These are phyloP conservation scores for Ogataea hybrid DNA, from an alignment of 1,139 yeast genomes.

Conservation along the genomic window DNA sequence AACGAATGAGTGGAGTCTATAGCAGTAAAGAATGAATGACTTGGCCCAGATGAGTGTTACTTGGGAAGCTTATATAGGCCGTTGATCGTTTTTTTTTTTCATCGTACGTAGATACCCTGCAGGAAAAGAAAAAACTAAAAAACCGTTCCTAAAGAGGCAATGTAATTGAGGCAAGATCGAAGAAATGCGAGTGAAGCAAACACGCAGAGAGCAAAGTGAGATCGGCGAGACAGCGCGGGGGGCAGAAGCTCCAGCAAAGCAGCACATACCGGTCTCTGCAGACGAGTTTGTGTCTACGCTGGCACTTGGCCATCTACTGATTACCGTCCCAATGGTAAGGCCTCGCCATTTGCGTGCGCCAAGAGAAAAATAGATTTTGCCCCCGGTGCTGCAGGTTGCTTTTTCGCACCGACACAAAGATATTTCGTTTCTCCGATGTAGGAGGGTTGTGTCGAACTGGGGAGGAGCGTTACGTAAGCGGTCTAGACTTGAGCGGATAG, in stretches of 20 bases:
- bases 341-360: no score
- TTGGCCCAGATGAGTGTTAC: background rate
- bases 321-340: no score
- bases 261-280: no score
- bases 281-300: no score
- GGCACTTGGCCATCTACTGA: no score
- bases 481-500: slow-evolving; percentile 6
- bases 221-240: background rate
- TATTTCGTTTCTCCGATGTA: background rate
- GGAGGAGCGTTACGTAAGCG: slow-evolving; percentile 6
- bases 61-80: background rate
- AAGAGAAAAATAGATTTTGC: no score
- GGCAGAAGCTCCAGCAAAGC: no score
- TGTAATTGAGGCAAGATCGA: background rate
- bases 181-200: background rate
- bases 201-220: background rate
- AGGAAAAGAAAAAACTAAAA: background rate
- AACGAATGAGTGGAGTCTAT: slow-evolving; percentile 8
- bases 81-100: background rate
- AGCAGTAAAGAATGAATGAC: slow-evolving; percentile 5
- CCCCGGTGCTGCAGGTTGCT: background rate
- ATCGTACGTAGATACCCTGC: background rate
- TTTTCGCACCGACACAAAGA: background rate
- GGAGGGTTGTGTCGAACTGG: background rate
- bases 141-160: background rate